Evolutionary conservation across 208 protist species (phyloP), one percentile per base, ranked within the genome.

Genomic region (Trypanosoma vivax): DNA sequence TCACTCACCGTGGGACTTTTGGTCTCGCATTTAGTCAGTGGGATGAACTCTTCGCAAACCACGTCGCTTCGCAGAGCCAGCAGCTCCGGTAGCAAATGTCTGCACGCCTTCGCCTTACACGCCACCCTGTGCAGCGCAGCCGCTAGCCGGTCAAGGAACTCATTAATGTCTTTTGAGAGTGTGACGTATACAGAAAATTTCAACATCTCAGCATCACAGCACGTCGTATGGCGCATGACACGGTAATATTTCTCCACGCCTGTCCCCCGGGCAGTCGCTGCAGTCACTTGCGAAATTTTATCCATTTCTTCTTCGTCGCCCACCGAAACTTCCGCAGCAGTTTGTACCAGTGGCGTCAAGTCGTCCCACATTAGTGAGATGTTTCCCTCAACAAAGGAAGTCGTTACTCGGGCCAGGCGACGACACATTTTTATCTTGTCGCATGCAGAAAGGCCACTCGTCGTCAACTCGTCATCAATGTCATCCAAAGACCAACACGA

Each of bases 41-140:
- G 73, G 51, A 87, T 88, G 61, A 82, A 92, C 61, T 92, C 80
- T 50, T 89, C 85, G n/a, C 65, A 47, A 10, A 76, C 52, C 5
- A 67, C 71, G 10, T 28, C 46, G 35, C 79, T 70, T 24, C 80
- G 73, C 37, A 88, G 48, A 11, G 40, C 60, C 18, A 89, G 50
- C 6, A 92, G 52, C 9, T 70, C 50, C 5, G 61, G 52, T 5
- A 92, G 50, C 11, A 72, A 29, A n/a, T 38, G 39, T 31, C 40
- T 45, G 5, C 67, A 59, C 30, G 59, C 41, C 19, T 78, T 46
- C 2, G 55, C 65, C 29, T 79, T 57, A 23, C 74, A 60, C 14
- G 80, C 24, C 11, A 83, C 73, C n/a, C 11, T 43, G 39, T 66
- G 68, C 39, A 89, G 45, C 28, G 72, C 85, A 24, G 30, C 18